Evolutionary conservation across 331 rosid species (phyloP).

Genomic region (Ulmus americana): DNA sequence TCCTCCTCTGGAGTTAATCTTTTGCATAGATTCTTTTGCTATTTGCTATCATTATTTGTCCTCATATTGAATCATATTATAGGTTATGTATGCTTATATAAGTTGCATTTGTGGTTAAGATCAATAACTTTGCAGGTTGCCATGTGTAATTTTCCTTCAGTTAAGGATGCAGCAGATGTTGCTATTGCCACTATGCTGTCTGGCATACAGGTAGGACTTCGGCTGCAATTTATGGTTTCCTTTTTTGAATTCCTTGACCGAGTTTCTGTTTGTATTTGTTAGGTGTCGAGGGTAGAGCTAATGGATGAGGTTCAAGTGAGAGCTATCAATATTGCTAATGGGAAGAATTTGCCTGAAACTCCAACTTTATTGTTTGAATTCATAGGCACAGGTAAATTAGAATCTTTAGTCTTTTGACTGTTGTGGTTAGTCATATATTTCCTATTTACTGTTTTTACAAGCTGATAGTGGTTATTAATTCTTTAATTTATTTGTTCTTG

Average conservation of each 20-base stretch:
- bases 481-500: conserved; percentile 23
- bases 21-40: conserved; percentile 9
- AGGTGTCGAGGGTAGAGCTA: conserved; percentile 95
- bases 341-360: conserved; percentile 64
- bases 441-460: background rate
- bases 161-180: conserved; percentile 93
- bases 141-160: conserved; percentile 85
- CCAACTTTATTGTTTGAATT: conserved; percentile 91
- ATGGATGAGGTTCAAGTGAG: conserved; percentile 87
- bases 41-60: background rate
- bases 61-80: conserved; percentile 7
- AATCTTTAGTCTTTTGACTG: conserved; percentile 2
- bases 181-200: conserved; percentile 87
- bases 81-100: conserved; percentile 2
- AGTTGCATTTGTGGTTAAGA: conserved; percentile 16
- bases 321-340: conserved; percentile 88
- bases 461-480: conserved; percentile 8
- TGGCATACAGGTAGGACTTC: conserved; percentile 74
- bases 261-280: conserved; percentile 19
- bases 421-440: conserved; percentile 1
- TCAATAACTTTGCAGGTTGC: conserved; percentile 63
- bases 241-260: conserved; percentile 16
- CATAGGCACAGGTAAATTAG: conserved; percentile 71
- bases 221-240: conserved; percentile 5
- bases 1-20: background rate